Evolutionary conservation across 768 basidiomycete species (phyloP), one percentile per base, ranked within the genome.

Genomic region (Leccinellum albellum): DNA sequence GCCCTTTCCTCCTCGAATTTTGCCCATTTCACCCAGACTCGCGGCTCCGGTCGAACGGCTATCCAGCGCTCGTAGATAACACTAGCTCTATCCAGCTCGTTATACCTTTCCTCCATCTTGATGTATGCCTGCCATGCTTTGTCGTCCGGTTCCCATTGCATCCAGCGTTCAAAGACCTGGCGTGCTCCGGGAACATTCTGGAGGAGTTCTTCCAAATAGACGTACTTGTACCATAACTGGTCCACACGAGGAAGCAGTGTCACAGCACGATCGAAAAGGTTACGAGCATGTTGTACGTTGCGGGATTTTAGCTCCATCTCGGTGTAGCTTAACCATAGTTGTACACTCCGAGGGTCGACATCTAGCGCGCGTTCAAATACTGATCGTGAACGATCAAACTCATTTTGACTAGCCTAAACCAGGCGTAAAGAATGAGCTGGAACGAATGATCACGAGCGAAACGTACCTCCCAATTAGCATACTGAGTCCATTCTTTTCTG

Each of bases 41-140:
- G 79, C 51, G 91, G 91, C 66, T 94, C 91, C 24, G 86, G 84
- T 50, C 70, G 72, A 33, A 91, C 83, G 3, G 84, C 87, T 51
- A 91, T 81, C 90, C 93, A 93, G 9, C 94, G 81, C 67, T 98
- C 96, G 69, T 96, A 97, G 33, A 98, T 88, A 21, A 87, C 78
- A 57, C 94, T 96, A 3, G 94, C 96, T 9, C 97, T 81, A 64
- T 98, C 97, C 21, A 85, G 75, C 73, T 99, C 97, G 55, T 86
- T 79, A 70, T 98, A 99, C 51, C 97, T 83, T 68, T 89, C 86
- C 76, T 99, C 97, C 71, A 98, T 79, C 77, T 99, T 98, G 80
- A 98, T 91, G 74, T 96, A 98, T n/a, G 94, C 93, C 69, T 94
- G 91, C 96, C 96, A 99, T 3, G 96, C 94, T 78, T 98, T 98